Base-by-base conservation (phyloP, 2,329 filamentous ascomycete species). In the Ascochyta viciae-villosae region DNA sequence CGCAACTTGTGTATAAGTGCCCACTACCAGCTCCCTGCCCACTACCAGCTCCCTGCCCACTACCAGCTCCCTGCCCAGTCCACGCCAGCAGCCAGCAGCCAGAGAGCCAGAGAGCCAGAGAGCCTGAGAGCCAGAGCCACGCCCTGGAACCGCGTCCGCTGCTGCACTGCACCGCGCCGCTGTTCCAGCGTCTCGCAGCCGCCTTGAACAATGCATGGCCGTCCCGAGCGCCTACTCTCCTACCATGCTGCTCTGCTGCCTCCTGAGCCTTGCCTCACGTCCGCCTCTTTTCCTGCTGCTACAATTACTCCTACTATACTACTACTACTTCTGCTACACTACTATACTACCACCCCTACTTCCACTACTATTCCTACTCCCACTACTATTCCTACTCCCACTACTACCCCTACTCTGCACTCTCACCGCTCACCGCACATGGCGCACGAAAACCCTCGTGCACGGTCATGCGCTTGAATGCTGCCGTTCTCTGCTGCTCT, bases 401-500 rank as follows among this genome's bases (percentile, higher is more conserved):
- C 27, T 46, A 12, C 33, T 3, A 19, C 19, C 19, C 19, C 19
- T 19, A 19, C 19, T 40, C 43, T 45, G 6, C 35, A 8, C 35
- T 39, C 49, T 55, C 57, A 57, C 49, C 54, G 45, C 54, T 50
- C 45, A 51, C 22, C 39, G 33, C 49, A 22, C 16, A 19, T 22
- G 42, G 31, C 41, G 41, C 43, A 57, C 54, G 24, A 52, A 24
- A 49, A 41, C 29, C 22, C 27, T 41, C 41, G 49, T 57, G 54
- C 54, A 43, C 19, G 15, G 44, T 46, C 44, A 49, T 50, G 45
- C 54, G 49, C 54, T 33, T 48, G 24, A 48, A 48, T 47, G 37
- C 31, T 47, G 38, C 54, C 12, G 8, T 29, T 8, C 10, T 12
- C 4, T 10, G 12, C 29, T 5, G 10, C 29, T 31, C 48, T 39